A percentile compares a stretch with the other conserved stretches of the same genome.
Evolutionary conservation across 2,329 filamentous ascomycete genomes (phyloP).

Genomic region (Ophiostoma australiae): DNA sequence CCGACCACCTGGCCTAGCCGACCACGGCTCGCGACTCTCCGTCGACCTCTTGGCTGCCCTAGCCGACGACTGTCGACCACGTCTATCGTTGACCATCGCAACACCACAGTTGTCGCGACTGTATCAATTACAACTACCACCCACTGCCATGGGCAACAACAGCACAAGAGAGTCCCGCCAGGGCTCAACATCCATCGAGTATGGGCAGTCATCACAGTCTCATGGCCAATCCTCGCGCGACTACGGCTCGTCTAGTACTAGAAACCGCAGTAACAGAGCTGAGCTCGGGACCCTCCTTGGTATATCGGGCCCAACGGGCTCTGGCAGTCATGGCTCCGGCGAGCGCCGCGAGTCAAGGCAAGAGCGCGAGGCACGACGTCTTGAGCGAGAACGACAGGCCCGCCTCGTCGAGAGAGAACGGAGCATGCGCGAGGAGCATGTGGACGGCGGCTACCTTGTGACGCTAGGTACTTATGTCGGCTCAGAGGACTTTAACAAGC

Average conservation of each 20-base stretch:
- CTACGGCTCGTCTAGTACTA: conserved; percentile 27
- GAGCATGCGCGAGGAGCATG: conserved; percentile 84
- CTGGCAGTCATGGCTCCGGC: not conserved
- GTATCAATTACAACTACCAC: not conserved
- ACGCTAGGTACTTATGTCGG: conserved; percentile 93
- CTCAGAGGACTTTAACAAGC: conserved; percentile 87
- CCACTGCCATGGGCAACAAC: conserved; percentile 35
- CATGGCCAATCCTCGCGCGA: conserved; percentile 28
- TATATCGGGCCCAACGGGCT: not conserved
- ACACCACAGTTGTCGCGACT: not conserved
- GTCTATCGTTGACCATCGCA: not conserved
- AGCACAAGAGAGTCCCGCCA: conserved; percentile 36
- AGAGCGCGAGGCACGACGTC: conserved; percentile 78
- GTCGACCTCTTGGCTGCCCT: not conserved
- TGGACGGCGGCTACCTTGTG: conserved; percentile 91
- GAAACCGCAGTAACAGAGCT: conserved; percentile 38
- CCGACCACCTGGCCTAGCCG: not conserved
- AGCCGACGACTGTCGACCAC: not conserved
- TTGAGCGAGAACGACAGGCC: conserved; percentile 72
- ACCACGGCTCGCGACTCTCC: not conserved
- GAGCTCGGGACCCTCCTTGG: conserved; percentile 38
- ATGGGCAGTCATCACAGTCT: not conserved
- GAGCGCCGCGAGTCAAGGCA: conserved; percentile 77
- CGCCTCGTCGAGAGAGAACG: conserved; percentile 80
- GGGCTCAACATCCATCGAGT: conserved; percentile 23